Evolutionary conservation across 228 moss, liverwort and hornwort species (phyloP).

Genomic region (Sphagnum fallax): DNA sequence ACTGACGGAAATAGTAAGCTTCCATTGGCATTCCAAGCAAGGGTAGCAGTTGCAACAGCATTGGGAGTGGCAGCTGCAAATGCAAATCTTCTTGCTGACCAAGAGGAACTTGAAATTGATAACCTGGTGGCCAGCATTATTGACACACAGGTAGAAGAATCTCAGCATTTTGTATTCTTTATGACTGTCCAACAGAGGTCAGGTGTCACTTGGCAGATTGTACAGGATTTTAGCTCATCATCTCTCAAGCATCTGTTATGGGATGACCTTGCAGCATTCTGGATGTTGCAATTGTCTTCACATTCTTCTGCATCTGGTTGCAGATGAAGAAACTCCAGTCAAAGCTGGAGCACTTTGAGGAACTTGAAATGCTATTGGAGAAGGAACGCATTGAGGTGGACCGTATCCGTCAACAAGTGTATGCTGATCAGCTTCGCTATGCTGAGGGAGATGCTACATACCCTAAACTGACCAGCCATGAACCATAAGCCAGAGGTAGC

Average conservation of each 20-base stretch:
- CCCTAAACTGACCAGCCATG: constrained; percentile 10
- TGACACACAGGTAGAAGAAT: constrained; percentile 69
- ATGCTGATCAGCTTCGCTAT: constrained; percentile 60
- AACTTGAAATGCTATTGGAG: constrained; percentile 85
- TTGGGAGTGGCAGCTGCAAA: constrained; percentile 91
- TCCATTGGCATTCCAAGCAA: constrained; percentile 67
- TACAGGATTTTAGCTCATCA: too few species aligned
- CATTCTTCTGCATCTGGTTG: neutral
- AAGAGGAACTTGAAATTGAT: constrained; percentile 93
- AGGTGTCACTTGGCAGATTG: too few species aligned
- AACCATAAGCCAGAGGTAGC: neutral
- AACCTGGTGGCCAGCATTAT: constrained; percentile 73
- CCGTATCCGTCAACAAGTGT: constrained; percentile 68
- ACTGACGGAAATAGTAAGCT: constrained; percentile 20
- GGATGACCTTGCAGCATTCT: too few species aligned
- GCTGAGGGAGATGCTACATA: constrained; percentile 31
- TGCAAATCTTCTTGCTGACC: constrained; percentile 89
- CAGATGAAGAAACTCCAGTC: constrained; percentile 79
- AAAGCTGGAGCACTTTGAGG: constrained; percentile 91
- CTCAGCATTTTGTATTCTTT: neutral
- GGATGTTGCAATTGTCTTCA: too few species aligned
- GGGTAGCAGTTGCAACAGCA: constrained; percentile 70
- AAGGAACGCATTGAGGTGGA: constrained; percentile 82
- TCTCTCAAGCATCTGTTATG: too few species aligned
- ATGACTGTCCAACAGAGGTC: neutral